A percentile compares a stretch with the other conserved stretches of the same genome.
Evolutionary conservation across 768 basidiomycete species (phyloP).

Genomic region (Artomyces pyxidatus): DNA sequence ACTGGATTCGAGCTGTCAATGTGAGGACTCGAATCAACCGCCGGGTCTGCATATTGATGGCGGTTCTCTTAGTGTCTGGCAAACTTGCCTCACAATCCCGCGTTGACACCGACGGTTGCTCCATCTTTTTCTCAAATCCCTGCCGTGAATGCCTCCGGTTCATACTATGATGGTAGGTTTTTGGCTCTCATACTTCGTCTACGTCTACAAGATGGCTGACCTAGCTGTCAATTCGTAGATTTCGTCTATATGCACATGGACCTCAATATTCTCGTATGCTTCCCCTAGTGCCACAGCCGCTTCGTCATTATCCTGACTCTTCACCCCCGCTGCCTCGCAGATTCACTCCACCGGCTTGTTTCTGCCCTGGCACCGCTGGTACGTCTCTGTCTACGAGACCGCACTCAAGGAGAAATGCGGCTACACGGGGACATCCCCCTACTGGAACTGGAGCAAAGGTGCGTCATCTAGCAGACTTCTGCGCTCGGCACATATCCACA

Average conservation of each 20-base stretch:
- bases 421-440: slow-evolving; percentile 18
- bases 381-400: slow-evolving; percentile 14
- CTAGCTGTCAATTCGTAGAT: slow-evolving; percentile 5
- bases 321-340: slow-evolving; percentile 2
- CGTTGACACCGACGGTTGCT: slow-evolving; percentile 4
- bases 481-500: no score
- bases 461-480: background rate
- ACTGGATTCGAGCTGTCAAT: slow-evolving; percentile 20
- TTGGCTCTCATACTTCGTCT: background rate
- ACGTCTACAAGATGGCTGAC: no score
- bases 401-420: slow-evolving; percentile 19
- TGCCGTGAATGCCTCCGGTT: slow-evolving; percentile 9
- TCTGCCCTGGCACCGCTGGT: slow-evolving; percentile 24
- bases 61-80: slow-evolving; percentile 10
- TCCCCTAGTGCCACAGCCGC: background rate
- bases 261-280: slow-evolving; percentile 15
- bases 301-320: no score
- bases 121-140: slow-evolving; percentile 9
- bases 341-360: slow-evolving; percentile 20
- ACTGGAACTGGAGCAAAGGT: slow-evolving; percentile 25
- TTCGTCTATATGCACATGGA: slow-evolving; percentile 22
- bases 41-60: background rate
- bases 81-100: slow-evolving; percentile 11
- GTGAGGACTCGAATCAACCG: slow-evolving; percentile 5
- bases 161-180: slow-evolving; percentile 15